Evolutionary conservation across 495 filamentous ascomycete genomes (phyloP).

Genomic region (Xylaria bambusicola): DNA sequence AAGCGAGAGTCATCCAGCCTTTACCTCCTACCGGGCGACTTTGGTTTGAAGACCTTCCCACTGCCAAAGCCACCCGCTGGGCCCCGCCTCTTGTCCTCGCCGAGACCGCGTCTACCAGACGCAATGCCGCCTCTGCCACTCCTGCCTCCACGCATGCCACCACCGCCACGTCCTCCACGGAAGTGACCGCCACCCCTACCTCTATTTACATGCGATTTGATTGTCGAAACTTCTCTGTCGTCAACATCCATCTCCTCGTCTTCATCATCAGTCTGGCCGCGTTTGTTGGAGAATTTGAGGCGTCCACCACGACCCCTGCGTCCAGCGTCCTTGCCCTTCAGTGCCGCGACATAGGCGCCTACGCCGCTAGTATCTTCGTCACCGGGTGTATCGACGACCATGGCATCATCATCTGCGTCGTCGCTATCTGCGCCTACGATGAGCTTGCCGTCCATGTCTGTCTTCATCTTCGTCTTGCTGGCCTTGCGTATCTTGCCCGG

Average conservation of each 20-base stretch:
- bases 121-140: slow-evolving; percentile 48
- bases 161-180: slow-evolving; percentile 24
- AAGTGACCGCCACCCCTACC: slow-evolving; percentile 10
- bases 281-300: slow-evolving; percentile 80
- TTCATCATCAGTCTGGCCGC: slow-evolving; percentile 59
- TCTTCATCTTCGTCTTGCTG: slow-evolving; percentile 65
- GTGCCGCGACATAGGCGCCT: slow-evolving; percentile 88
- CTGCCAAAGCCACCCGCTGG: slow-evolving; percentile 23
- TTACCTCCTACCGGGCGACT: slow-evolving; percentile 35
- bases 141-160: slow-evolving; percentile 34
- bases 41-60: slow-evolving; percentile 43
- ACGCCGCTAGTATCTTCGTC: slow-evolving; percentile 63
- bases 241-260: slow-evolving; percentile 73
- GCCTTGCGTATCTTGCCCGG: slow-evolving; percentile 63
- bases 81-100: slow-evolving; percentile 48
- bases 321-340: slow-evolving; percentile 80
- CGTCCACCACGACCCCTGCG: slow-evolving; percentile 80
- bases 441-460: slow-evolving; percentile 84
- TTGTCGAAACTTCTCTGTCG: slow-evolving; percentile 56
- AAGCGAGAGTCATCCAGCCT: slow-evolving; percentile 2
- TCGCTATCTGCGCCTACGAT: slow-evolving; percentile 64
- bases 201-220: slow-evolving; percentile 47
- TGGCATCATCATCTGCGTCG: slow-evolving; percentile 47
- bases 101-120: slow-evolving; percentile 48
- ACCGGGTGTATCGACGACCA: slow-evolving; percentile 59